A percentile compares a stretch with the other conserved stretches of the same genome.
Conservation (phyloP, 2,329 filamentous ascomycete genomes). For the Verticillium nubilum region DNA sequence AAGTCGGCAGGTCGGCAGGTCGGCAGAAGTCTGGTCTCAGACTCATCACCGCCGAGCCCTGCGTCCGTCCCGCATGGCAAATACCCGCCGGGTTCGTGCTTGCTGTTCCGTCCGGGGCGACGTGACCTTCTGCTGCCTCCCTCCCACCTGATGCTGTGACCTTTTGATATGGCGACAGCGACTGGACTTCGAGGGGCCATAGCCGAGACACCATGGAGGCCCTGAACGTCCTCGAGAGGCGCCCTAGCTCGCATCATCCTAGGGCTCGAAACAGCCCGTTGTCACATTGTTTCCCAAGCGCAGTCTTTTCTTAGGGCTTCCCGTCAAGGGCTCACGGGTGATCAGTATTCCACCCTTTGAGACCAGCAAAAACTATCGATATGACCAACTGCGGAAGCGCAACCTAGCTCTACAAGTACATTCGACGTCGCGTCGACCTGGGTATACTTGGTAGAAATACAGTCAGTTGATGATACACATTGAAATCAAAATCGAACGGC, state of each 20-base stretch:
- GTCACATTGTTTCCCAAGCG: not conserved
- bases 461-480: not conserved
- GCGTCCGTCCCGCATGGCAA: not conserved
- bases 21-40: not conserved
- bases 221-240: not conserved
- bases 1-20: too few species aligned
- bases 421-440: not conserved
- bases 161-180: not conserved
- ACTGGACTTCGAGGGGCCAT: not conserved
- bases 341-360: too few species aligned
- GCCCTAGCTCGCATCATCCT: not conserved
- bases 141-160: not conserved
- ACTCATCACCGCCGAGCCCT: not conserved
- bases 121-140: not conserved
- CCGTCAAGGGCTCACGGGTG: too few species aligned
- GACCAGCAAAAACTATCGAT: not conserved
- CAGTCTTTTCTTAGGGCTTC: not conserved
- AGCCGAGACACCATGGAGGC: not conserved
- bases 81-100: not conserved
- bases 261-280: not conserved
- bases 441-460: not conserved
- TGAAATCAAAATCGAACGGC: not conserved
- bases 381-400: not conserved
- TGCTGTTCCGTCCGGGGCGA: not conserved
- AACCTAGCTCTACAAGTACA: not conserved